phyloP scores from a whole-genome alignment of 1,284 basidiomycete genomes.

The Irpex rosettiformis region DNA sequence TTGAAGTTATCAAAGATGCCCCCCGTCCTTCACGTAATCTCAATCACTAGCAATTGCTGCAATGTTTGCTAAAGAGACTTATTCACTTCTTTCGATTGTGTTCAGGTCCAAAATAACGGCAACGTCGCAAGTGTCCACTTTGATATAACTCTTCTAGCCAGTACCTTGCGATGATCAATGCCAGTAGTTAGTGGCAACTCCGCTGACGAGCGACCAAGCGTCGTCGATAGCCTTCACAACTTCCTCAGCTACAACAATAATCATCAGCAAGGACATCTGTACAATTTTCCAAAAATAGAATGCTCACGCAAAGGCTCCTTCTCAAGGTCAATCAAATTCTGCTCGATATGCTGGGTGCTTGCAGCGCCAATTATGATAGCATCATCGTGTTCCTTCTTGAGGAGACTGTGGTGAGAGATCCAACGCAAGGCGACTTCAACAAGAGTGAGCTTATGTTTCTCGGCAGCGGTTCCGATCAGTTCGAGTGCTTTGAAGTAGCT shows the following conservation, averaged over 20 bases:
- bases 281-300: neutral
- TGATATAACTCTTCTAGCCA: neutral
- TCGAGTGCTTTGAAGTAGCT: conserved; percentile 16
- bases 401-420: conserved; percentile 27
- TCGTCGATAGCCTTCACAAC: conserved; percentile 35
- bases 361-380: conserved; percentile 14
- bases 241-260: conserved; percentile 27
- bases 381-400: conserved; percentile 26
- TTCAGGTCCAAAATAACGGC: no score
- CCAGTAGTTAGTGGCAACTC: conserved; percentile 27
- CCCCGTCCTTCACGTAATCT: no score
- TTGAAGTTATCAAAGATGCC: no score
- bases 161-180: conserved; percentile 17
- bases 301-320: conserved; percentile 55
- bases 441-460: conserved; percentile 11
- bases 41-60: no score
- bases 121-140: no score
- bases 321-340: conserved; percentile 53
- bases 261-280: neutral
- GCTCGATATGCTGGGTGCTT: conserved; percentile 12
- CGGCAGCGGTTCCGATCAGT: conserved; percentile 8
- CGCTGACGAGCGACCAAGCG: conserved; percentile 33
- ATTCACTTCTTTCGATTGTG: no score
- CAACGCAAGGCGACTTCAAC: conserved; percentile 20
- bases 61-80: no score